Conservation (phyloP, 208 protist species). For the Crithidia sp. region DNA sequence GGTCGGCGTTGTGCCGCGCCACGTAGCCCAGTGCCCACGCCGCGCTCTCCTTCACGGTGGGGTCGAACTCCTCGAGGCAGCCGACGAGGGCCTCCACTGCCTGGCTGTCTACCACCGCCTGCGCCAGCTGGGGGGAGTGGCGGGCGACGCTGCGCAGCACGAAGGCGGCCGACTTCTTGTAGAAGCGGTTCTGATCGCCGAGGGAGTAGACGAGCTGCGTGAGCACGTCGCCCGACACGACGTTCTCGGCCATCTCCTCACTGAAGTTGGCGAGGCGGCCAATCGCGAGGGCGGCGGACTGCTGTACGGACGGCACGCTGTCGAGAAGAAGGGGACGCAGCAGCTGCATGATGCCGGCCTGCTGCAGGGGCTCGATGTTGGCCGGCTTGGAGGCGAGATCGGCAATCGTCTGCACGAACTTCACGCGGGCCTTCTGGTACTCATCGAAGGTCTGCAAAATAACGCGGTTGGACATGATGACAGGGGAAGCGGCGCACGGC, state of each 20-base stretch:
- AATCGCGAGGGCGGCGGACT: slow-evolving; percentile 97
- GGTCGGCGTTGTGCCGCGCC: slow-evolving; percentile 94
- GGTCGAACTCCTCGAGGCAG: slow-evolving; percentile 98
- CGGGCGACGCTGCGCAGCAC: slow-evolving; percentile 97
- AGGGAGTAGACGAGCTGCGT: slow-evolving; percentile 98
- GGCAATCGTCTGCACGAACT: slow-evolving; percentile 96
- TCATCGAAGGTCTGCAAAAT: slow-evolving; percentile 97
- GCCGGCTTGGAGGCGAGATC: slow-evolving; percentile 96
- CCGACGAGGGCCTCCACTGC: slow-evolving; percentile 96
- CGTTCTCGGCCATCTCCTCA: slow-evolving; percentile 97
- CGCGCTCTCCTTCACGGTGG: slow-evolving; percentile 97
- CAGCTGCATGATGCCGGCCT: slow-evolving; percentile 96
- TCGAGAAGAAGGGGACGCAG: slow-evolving; percentile 97
- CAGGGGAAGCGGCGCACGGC: not conserved
- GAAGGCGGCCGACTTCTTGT: slow-evolving; percentile 98
- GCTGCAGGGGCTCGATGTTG: slow-evolving; percentile 97
- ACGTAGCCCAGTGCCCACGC: slow-evolving; percentile 98
- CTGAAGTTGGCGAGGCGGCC: slow-evolving; percentile 98
- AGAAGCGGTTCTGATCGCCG: slow-evolving; percentile 97
- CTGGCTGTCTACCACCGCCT: slow-evolving; percentile 97
- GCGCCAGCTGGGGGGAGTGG: slow-evolving; percentile 96
- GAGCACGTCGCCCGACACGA: slow-evolving; percentile 97
- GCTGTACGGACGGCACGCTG: slow-evolving; percentile 97
- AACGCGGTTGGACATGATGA: slow-evolving; percentile 83
- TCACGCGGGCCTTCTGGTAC: slow-evolving; percentile 96